phyloP scores from a whole-genome alignment of 176 grass and related monocot genomes.

The Poa annua region DNA sequence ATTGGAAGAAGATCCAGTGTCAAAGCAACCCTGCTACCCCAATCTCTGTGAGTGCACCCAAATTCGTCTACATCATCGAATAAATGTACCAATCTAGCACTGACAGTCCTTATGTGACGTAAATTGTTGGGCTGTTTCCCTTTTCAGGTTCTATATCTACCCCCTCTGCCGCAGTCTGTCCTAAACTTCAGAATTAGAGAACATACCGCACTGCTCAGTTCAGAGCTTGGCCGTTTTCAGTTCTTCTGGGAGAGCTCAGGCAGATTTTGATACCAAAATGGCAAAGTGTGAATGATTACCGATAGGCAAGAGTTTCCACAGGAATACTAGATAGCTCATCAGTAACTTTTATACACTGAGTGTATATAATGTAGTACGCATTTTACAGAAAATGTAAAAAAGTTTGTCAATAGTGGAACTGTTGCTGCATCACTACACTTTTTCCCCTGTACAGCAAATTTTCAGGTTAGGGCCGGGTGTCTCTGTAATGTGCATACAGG shows the following conservation, averaged over 20 bases:
- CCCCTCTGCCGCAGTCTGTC: conserved; percentile 62
- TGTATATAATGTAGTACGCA: conserved; percentile 6
- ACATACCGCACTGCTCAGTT: neutral
- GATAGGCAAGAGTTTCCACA: neutral
- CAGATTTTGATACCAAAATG: neutral
- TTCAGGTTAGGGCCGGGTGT: neutral
- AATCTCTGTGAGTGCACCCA: conserved; percentile 61
- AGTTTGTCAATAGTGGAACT: neutral
- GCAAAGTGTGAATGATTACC: neutral
- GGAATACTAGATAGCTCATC: conserved; percentile 21
- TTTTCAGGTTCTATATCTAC: conserved; percentile 81
- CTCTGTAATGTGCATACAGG: neutral
- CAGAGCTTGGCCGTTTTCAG: neutral
- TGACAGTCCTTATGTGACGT: neutral
- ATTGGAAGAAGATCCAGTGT: conserved; percentile 77
- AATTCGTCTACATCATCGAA: neutral
- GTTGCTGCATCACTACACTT: neutral
- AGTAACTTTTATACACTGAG: neutral
- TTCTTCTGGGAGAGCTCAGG: neutral
- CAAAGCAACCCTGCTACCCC: conserved; percentile 82
- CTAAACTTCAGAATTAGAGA: conserved; percentile 62
- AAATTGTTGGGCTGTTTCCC: neutral
- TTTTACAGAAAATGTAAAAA: neutral
- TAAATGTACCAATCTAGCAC: neutral
- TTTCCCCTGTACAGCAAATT: neutral